Evolutionary conservation across 176 grass and related monocot genomes (phyloP), one percentile per base, ranked within the genome.

Genomic region (Neostapfia colusana): DNA sequence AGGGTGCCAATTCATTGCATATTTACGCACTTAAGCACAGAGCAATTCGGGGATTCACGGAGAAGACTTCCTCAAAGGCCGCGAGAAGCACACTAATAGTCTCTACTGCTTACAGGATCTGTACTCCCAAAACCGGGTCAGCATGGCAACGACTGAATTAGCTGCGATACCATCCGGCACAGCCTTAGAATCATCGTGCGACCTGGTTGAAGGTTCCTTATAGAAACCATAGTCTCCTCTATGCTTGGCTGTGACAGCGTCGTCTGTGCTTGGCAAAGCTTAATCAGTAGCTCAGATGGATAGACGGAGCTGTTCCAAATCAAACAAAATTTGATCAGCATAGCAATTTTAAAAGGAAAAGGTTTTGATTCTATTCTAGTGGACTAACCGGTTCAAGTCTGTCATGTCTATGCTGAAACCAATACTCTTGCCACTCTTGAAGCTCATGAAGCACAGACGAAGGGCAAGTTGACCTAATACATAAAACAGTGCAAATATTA

Each of bases 371-470:
- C 13, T 61, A 57, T 72, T 61, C 13, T 61, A 8, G 24, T 68
- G 43, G 60, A 88, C 89, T 65, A 79, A 99, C 96, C 89, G 28
- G 62, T 84, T 90, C 73, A 99, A 62, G 61, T 92, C 77, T 59
- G 85, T 86, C 89, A 99, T 74, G 63, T 92, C 87, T 10, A 95
- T 70, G 45, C 63, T 85, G 69, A 99, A 56, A 75, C 40, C 73
- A 65, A 90, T 17, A 62, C 83, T 99, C 83, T 73, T 85, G 49
- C 77, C 65, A 4, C 59, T 89, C 60, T 74, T 89, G 81, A 90
- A 86, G 71, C 83, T 89, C n/a, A 92, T 75, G 78, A 95, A 95
- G 59, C 87, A 58, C 31, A 92, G 69, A 34, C 42, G 58, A 44
- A 95, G 83, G 61, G 79, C 58, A 59, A 99, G 96, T 82, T 84